Evolutionary conservation across 495 filamentous ascomycete species (phyloP), one percentile per base, ranked within the genome.

Genomic region (Podospora pseudocomata): DNA sequence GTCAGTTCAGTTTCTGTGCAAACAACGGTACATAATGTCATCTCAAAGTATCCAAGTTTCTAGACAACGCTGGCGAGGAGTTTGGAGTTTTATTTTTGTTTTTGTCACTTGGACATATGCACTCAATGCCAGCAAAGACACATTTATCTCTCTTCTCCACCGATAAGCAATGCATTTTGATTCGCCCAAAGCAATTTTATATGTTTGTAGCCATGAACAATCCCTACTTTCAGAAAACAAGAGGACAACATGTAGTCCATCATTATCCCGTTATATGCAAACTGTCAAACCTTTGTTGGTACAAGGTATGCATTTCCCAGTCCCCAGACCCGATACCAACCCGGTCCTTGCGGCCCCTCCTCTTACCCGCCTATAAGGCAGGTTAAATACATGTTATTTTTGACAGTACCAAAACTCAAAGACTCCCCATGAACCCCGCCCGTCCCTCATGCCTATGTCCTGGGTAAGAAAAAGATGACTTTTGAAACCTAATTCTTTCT

Each of bases 401-500:
- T 49, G 39, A 49, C 39, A 49, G 39, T 49, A 49, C 39, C 39
- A 49, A 49, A 16, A 32, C 30, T 49, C 13, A 49, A 49, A 11
- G 13, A 5, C 13, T 11, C 2, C 15, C 15, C 15, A 13, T 11
- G 15, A 49, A 49, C 39, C 39, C 39, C 39, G 15, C 39, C 13
- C 39, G 39, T 16, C 39, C 39, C 39, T 11, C 39, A 49, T 39
- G 34, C 34, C 34, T 13, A 16, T 49, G 15, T 49, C 15, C 6
- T 49, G 15, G 39, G 39, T 49, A 49, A 16, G 39, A 16, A 11
- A 16, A 6, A 49, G 7, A 11, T 49, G 30, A 32, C 30, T 13
- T 49, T 49, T 11, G 34, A 39, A 3, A 11, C 15, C 55, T 58
- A 19, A 4, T 19, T 11, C 70, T 70, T 80, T 62, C 83, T 80